Conservation (phyloP, 257 asterid genomes). For the Orobanche coerulescens region DNA sequence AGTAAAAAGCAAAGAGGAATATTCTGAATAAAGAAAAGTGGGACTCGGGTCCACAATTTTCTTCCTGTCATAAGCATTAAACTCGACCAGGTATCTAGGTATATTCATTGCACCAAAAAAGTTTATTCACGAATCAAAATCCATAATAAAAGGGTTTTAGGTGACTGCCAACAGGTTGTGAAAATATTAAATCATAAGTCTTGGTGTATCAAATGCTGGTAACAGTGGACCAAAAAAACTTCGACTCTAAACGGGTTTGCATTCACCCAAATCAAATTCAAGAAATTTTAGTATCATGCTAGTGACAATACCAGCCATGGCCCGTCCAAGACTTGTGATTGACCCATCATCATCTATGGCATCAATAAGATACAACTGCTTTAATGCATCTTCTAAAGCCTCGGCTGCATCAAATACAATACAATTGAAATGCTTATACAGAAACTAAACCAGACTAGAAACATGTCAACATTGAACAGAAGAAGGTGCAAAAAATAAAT, state of each 20-base stretch:
- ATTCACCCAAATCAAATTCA: background rate
- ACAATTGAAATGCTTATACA: slow-evolving; percentile 9
- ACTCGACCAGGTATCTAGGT: background rate
- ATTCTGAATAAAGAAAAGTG: too few relatives aligned
- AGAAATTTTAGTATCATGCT: background rate
- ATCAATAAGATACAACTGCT: slow-evolving; percentile 75
- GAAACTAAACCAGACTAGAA: slow-evolving; percentile 12
- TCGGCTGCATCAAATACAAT: slow-evolving; percentile 51
- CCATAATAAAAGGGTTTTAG: background rate
- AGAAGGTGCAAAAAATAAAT: background rate
- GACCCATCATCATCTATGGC: slow-evolving; percentile 87
- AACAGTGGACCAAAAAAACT: background rate
- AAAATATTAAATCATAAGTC: background rate
- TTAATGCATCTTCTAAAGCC: slow-evolving; percentile 89
- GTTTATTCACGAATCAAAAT: background rate
- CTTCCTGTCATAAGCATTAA: background rate
- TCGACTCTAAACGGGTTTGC: background rate
- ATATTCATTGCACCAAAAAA: background rate
- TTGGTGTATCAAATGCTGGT: background rate
- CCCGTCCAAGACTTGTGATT: slow-evolving; percentile 69
- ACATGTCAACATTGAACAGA: background rate
- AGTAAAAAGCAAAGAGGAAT: too few relatives aligned
- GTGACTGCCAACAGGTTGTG: background rate
- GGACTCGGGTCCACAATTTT: too few relatives aligned
- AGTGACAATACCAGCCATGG: slow-evolving; percentile 65